phyloP scores from a whole-genome alignment of 352 stramenopile genomes.

The Lagenidium giganteum region DNA sequence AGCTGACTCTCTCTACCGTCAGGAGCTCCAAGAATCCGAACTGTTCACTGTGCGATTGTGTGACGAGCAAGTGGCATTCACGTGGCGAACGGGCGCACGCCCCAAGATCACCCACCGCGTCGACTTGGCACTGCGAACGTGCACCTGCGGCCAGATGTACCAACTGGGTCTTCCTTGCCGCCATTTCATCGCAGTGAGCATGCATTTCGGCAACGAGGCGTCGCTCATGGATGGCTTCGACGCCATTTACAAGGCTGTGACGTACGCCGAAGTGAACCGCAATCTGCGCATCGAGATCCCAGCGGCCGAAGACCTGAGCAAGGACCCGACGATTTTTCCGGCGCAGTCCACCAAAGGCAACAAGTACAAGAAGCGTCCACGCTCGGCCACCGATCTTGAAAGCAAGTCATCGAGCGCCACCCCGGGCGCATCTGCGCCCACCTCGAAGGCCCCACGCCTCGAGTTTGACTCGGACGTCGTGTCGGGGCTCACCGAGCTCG shows the following conservation, averaged over 20 bases:
- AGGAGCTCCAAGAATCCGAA: conserved; percentile 54
- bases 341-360: conserved; percentile 32
- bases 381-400: conserved; percentile 12
- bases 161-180: conserved; percentile 74
- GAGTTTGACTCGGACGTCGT: conserved; percentile 64
- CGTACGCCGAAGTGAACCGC: conserved; percentile 52
- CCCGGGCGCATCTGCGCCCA: conserved; percentile 1
- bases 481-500: conserved; percentile 46
- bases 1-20: conserved; percentile 55
- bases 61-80: conserved; percentile 68
- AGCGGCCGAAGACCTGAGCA: conserved; percentile 56
- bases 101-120: conserved; percentile 70
- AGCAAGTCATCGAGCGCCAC: too few species aligned
- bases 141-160: conserved; percentile 65
- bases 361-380: conserved; percentile 62
- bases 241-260: conserved; percentile 60
- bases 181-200: conserved; percentile 64
- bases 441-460: conserved; percentile 42
- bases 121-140: conserved; percentile 49
- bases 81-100: conserved; percentile 55
- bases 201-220: conserved; percentile 53
- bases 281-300: conserved; percentile 77
- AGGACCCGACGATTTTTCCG: conserved; percentile 59
- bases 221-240: conserved; percentile 60
- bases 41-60: conserved; percentile 52